Evolutionary conservation across 192 early-diverging fungal species (phyloP), one percentile per base, ranked within the genome.

Genomic region (Gorgonomyces haynaldii): DNA sequence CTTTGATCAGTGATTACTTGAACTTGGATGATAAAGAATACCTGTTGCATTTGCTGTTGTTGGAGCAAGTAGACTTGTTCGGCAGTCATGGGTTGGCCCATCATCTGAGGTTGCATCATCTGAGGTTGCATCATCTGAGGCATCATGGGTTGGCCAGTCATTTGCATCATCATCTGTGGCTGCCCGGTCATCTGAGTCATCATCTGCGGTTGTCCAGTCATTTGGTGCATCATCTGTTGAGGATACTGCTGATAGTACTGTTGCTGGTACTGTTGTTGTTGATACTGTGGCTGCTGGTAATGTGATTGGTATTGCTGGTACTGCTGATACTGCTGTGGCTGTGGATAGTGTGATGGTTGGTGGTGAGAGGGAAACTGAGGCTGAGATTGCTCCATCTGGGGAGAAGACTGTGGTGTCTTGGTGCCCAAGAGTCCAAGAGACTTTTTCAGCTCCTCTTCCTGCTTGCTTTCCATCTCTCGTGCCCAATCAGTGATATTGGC

Each of bases 401-500:
- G 34, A 16, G 29, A 22, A 36, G 36, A 36, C 21, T 58, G 52
- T 42, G 54, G 57, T 34, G 20, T 38, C 35, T 16, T 40, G 32
- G 17, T 60, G 57, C 29, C 46, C 49, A 1, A 45, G 62, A 2
- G 65, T 49, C 2, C 56, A 40, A 25, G 57, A 54, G 45, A 69
- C 46, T 54, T 55, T 32, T 63, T 56, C 13, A 50, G 41, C 7
- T 62, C 57, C 32, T 65, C 31, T 16, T 37, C 17, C 38, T 42
- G 35, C 7, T 45, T 40, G 19, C 21, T 42, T 12, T n/a, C 8
- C 41, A 6, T 16, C 37, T 3, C 4, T 19, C 6, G 1, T 5
- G 13, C 15, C 37, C 52, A 56, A 32, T 60, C 52, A 9, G 67
- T 62, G 16, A 74, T 38, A 46, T 63, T 56, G 15, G 66, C 72